These are phyloP conservation scores for Pythium graminicola DNA, from an alignment of 352 stramenopile genomes.

Conservation along the genomic window DNA sequence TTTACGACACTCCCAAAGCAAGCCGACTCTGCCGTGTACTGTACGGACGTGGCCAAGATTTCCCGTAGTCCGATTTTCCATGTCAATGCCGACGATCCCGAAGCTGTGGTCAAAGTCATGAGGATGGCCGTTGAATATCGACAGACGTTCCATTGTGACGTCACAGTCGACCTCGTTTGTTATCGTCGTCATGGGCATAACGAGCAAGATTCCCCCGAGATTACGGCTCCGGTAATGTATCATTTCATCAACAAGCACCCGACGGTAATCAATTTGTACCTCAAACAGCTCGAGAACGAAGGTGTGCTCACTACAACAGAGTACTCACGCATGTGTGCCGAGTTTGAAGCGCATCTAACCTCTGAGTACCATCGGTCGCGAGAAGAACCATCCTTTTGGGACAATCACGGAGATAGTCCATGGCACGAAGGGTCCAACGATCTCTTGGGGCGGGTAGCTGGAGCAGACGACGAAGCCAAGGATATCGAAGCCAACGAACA, in stretches of 20 bases:
- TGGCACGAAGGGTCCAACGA: constrained; percentile 39
- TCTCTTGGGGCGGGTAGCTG: not conserved
- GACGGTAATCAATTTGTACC: constrained; percentile 71
- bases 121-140: constrained; percentile 88
- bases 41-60: constrained; percentile 96
- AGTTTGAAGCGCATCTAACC: constrained; percentile 59
- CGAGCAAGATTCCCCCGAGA: constrained; percentile 89
- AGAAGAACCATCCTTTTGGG: constrained; percentile 64
- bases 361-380: constrained; percentile 71
- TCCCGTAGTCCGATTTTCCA: constrained; percentile 92
- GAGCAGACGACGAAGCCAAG: not conserved
- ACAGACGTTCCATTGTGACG: constrained; percentile 92
- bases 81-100: constrained; percentile 97
- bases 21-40: constrained; percentile 95
- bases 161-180: constrained; percentile 98
- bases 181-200: constrained; percentile 99
- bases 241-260: constrained; percentile 82
- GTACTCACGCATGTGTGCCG: constrained; percentile 40
- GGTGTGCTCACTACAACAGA: constrained; percentile 44
- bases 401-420: constrained; percentile 57
- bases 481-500: not conserved
- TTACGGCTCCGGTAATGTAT: constrained; percentile 89
- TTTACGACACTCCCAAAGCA: constrained; percentile 99
- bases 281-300: constrained; percentile 57
- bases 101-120: constrained; percentile 90